phyloP scores from a whole-genome alignment of 1,139 yeast genomes.

The Debaryomycetaceae sp. region DNA sequence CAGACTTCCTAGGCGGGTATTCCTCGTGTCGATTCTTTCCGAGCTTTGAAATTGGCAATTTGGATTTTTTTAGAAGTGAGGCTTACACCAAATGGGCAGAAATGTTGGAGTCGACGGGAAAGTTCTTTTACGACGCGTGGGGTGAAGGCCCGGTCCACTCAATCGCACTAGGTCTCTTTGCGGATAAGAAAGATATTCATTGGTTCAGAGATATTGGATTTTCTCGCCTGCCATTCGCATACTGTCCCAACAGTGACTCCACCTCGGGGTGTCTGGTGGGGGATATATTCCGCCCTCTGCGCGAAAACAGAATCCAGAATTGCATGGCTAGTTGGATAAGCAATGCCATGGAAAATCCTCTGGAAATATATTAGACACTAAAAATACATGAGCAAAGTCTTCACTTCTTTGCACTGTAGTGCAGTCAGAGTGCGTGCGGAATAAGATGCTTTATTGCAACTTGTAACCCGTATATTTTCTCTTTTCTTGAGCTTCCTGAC shows the following conservation, averaged over 20 bases:
- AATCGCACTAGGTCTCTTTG: constrained; percentile 63
- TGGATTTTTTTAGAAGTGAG: constrained; percentile 65
- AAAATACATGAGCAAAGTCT: too few species aligned
- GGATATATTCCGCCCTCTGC: constrained; percentile 28
- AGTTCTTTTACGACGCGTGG: constrained; percentile 83
- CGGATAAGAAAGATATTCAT: constrained; percentile 58
- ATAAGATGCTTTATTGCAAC: too few species aligned
- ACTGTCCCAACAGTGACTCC: constrained; percentile 47
- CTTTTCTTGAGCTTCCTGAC: too few species aligned
- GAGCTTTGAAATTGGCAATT: constrained; percentile 71
- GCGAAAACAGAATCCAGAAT: constrained; percentile 45
- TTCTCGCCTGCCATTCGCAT: constrained; percentile 59
- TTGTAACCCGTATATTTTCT: too few species aligned
- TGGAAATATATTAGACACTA: constrained; percentile 7
- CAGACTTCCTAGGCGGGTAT: constrained; percentile 47
- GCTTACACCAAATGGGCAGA: constrained; percentile 59
- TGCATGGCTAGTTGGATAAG: constrained; percentile 70
- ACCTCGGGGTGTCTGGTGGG: constrained; percentile 32
- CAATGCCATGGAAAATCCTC: constrained; percentile 34
- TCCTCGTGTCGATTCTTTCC: constrained; percentile 88
- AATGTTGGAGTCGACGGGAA: constrained; percentile 56
- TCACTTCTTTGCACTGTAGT: too few species aligned
- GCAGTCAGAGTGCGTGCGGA: too few species aligned
- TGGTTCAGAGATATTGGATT: constrained; percentile 90
- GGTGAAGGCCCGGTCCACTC: constrained; percentile 90